Base-by-base conservation (phyloP, 805 yeast genomes). In the Schwanniomyces pseudopolymorphus region DNA sequence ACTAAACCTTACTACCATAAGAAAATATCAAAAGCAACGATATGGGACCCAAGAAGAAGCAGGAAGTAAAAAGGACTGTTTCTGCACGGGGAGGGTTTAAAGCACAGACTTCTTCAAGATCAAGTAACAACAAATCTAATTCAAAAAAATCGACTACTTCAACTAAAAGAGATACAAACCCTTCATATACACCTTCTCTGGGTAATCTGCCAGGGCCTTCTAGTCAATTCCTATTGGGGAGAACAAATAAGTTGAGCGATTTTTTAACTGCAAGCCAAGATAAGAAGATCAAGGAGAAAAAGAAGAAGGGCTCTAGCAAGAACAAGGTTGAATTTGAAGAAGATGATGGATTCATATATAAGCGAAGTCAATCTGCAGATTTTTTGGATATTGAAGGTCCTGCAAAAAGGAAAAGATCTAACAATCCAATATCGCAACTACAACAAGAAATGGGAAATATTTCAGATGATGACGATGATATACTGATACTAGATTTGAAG, bases 341-440 rank as follows among this genome's bases (percentile, higher is more conserved):
- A 35, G 72, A 66, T 47, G 71, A 65, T 26, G 72, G 67, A 14
- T 67, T 67, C 45, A 49, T 60, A 17, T 66, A 63, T 48, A 64
- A 63, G 38, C 48, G 70, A 39, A 57, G 60, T 33, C 56, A 53
- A 37, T 45, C 54, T 4, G 40, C 33, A n/a, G 47, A 44, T 19
- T 19, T 21, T 19, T 14, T 17, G 1, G 22, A 25, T 20, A 45
- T 38, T 17, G 9, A 16, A 14, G 49, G 45, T 20, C 45, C 21
- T 11, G 4, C 28, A 13, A 48, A 42, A 36, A 44, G 39, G 27
- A 52, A 46, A 35, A 54, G 53, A 33, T 41, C 59, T 2, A 55
- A 57, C 42, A 63, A 69, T 4, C 68, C 69, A 4, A 51, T 61
- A 10, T 50, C 62, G 1, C 55, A 48, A 24, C 45, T 64, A 27